phyloP scores from a whole-genome alignment of 805 yeast genomes.

The Candida tammaniensis region DNA sequence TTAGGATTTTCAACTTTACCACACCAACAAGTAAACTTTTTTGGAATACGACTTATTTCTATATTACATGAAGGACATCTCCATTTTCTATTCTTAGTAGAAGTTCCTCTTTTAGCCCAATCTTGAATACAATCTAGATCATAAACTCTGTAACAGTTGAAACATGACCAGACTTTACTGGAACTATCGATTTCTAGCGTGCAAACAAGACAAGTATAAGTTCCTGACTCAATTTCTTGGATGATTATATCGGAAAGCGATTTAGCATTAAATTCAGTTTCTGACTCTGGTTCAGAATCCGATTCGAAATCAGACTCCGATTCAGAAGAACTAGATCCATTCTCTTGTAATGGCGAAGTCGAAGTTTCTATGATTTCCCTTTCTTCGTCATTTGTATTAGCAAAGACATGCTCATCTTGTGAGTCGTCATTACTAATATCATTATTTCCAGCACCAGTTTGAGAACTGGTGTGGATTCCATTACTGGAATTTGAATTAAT shows the following conservation, averaged over 20 bases:
- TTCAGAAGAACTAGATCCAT: conserved; percentile 2
- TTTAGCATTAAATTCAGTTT: conserved; percentile 20
- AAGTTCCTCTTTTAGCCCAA: conserved; percentile 81
- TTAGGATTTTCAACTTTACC: conserved; percentile 69
- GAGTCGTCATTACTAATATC: no score
- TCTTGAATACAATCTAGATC: conserved; percentile 80
- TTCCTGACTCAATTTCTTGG: conserved; percentile 62
- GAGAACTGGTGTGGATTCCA: no score
- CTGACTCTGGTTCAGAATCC: conserved; percentile 5
- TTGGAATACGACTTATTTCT: conserved; percentile 49
- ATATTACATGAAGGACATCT: conserved; percentile 81
- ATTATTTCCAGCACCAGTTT: no score
- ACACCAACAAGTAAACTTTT: conserved; percentile 81
- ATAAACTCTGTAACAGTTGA: conserved; percentile 74
- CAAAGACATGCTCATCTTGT: not conserved
- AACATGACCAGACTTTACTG: conserved; percentile 77
- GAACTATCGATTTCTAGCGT: conserved; percentile 71
- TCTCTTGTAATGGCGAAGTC: no score
- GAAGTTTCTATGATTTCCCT: not conserved
- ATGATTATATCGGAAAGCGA: conserved; percentile 36
- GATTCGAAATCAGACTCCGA: conserved; percentile 4
- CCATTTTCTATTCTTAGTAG: conserved; percentile 62
- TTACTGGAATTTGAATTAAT: no score
- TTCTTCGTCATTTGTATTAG: not conserved
- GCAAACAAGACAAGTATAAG: conserved; percentile 83